phyloP scores from a whole-genome alignment of 305 asterid species.

The Plantago coronopus region DNA sequence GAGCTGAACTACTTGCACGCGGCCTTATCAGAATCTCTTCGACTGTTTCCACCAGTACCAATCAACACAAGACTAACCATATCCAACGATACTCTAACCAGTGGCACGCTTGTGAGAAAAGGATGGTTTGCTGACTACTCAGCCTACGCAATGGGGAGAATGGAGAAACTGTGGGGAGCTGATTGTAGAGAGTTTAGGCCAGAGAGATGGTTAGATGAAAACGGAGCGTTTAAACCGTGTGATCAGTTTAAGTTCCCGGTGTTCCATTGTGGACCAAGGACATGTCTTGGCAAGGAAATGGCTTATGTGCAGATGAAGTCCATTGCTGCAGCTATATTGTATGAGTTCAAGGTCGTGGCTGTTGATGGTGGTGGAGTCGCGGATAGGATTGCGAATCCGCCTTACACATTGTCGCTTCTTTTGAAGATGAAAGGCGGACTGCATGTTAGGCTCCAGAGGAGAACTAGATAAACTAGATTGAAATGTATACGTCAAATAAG shows the following conservation, averaged over 20 bases:
- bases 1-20: conserved; percentile 43
- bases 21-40: conserved; percentile 37
- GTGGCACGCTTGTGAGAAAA: conserved; percentile 36
- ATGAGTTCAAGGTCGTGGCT: conserved; percentile 28
- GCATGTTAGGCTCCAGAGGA: conserved; percentile 27
- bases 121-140: conserved; percentile 44
- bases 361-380: conserved; percentile 30
- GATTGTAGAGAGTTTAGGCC: conserved; percentile 44
- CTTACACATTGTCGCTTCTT: conserved; percentile 27
- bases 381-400: conserved; percentile 30
- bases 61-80: conserved; percentile 33
- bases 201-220: conserved; percentile 41
- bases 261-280: conserved; percentile 46
- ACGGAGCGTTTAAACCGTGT: conserved; percentile 30
- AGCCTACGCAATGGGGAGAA: conserved; percentile 48
- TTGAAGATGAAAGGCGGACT: conserved; percentile 42
- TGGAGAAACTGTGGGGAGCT: conserved; percentile 44
- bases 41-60: conserved; percentile 49
- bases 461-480: neutral
- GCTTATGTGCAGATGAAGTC: conserved; percentile 53
- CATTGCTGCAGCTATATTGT: conserved; percentile 32
- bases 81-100: conserved; percentile 25
- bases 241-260: conserved; percentile 41
- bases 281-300: conserved; percentile 54
- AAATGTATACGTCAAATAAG: no score